phyloP scores from a whole-genome alignment of 179 eudicot species.

The Monotropa hypopitys region DNA sequence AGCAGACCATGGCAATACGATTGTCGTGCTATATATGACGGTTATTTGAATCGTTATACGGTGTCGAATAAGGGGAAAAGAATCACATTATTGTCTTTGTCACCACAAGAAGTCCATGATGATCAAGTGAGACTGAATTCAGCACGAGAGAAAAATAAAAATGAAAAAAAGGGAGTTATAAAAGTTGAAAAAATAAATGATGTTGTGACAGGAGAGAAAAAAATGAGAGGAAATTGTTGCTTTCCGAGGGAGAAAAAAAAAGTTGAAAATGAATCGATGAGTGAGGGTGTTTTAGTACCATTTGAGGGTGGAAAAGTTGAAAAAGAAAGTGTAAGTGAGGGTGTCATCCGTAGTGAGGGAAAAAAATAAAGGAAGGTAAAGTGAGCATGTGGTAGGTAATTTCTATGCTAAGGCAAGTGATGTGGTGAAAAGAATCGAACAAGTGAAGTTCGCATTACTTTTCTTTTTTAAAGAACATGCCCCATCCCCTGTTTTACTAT shows the following conservation, averaged over 20 bases:
- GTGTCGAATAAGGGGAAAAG: neutral
- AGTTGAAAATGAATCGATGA: neutral
- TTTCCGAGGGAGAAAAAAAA: neutral
- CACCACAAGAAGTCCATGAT: neutral
- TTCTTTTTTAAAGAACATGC: neutral
- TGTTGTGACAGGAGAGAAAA: too few species aligned
- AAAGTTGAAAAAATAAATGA: neutral
- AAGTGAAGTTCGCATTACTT: too few species aligned
- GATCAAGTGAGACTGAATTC: neutral
- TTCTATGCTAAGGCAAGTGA: neutral
- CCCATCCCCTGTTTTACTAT: neutral
- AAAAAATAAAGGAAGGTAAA: neutral
- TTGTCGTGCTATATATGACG: neutral
- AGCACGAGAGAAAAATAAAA: neutral
- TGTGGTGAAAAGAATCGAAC: too few species aligned
- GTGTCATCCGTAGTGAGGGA: neutral
- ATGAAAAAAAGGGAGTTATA: neutral
- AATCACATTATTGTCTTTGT: neutral
- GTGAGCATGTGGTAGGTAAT: neutral
- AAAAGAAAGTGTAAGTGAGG: too few species aligned
- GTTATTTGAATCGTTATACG: neutral
- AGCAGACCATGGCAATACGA: neutral
- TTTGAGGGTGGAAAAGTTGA: too few species aligned
- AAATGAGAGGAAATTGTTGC: neutral
- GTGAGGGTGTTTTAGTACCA: too few species aligned